Conservation (phyloP, 768 basidiomycete species). For the Exidia glandulosa region DNA sequence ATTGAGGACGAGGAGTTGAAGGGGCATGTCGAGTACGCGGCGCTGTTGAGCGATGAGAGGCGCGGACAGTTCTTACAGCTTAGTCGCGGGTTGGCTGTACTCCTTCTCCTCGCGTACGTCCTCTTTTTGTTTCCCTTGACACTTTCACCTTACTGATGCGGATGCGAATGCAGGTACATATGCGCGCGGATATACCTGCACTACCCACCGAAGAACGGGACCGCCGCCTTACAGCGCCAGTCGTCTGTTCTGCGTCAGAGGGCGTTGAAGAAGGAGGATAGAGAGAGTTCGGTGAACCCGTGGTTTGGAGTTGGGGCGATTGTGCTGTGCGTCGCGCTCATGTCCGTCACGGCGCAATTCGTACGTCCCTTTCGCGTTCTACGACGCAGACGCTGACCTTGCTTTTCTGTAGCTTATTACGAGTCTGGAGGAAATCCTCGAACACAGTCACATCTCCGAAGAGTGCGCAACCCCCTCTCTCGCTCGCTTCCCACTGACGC, state of each 20-base stretch:
- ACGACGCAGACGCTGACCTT: conserved; percentile 19
- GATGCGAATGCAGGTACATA: conserved; percentile 36
- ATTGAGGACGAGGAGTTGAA: background rate
- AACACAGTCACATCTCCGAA: conserved; percentile 29
- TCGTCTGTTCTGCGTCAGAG: conserved; percentile 25
- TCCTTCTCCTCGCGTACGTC: conserved; percentile 46
- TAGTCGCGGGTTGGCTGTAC: conserved; percentile 53
- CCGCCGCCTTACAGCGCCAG: conserved; percentile 28
- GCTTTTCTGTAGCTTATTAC: conserved; percentile 42
- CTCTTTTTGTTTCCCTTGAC: background rate
- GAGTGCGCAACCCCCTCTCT: conserved; percentile 31
- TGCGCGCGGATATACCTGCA: conserved; percentile 58
- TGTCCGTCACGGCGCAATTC: conserved; percentile 64
- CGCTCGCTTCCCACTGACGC: conserved; percentile 4
- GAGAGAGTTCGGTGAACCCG: conserved; percentile 32
- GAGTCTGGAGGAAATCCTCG: conserved; percentile 45
- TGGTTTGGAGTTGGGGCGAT: conserved; percentile 50
- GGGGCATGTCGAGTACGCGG: conserved; percentile 4
- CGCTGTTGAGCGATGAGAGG: conserved; percentile 29
- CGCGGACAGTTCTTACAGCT: conserved; percentile 42
- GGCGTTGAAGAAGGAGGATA: conserved; percentile 18
- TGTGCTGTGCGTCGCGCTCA: conserved; percentile 39
- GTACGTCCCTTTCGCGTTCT: conserved; percentile 25
- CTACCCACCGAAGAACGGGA: conserved; percentile 53
- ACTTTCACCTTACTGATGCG: background rate